Evolutionary conservation across 2,329 filamentous ascomycete species (phyloP).

Genomic region (Setomelanomma holmii): DNA sequence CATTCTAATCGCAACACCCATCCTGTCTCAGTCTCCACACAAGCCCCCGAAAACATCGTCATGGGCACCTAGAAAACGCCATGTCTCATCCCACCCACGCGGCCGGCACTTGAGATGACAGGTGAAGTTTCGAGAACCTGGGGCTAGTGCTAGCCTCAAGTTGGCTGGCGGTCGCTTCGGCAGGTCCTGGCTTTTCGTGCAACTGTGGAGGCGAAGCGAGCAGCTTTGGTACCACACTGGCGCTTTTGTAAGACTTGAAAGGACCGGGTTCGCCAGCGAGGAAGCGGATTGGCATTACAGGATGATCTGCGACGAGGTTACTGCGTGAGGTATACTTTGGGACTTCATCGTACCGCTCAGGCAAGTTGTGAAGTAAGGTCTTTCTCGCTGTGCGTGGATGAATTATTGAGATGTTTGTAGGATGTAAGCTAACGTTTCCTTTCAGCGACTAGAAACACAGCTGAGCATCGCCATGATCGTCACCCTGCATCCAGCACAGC

Average conservation of each 20-base stretch:
- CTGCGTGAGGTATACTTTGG: not conserved
- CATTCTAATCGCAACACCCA: not conserved
- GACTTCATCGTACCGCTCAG: not conserved
- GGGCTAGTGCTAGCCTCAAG: too few species aligned
- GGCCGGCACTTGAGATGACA: too few species aligned
- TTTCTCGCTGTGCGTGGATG: not conserved
- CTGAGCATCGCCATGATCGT: too few species aligned
- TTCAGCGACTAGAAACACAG: not conserved
- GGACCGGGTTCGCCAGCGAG: not conserved
- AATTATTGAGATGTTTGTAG: not conserved
- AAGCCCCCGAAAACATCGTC: too few species aligned
- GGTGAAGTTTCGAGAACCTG: too few species aligned
- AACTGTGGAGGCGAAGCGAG: not conserved
- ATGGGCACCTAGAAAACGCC: conserved; percentile 1
- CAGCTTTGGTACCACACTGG: not conserved
- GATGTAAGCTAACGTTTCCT: not conserved
- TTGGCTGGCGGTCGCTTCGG: conserved; percentile 4
- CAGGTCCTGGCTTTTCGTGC: not conserved
- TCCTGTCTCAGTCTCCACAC: not conserved
- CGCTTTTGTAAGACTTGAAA: not conserved
- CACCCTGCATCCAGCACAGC: too few species aligned
- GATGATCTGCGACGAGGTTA: not conserved
- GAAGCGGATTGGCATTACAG: not conserved
- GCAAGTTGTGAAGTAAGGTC: not conserved
- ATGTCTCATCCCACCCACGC: conserved; percentile 4